Conservation (phyloP, 495 filamentous ascomycete species). For the Podospora pseudoanserina region DNA sequence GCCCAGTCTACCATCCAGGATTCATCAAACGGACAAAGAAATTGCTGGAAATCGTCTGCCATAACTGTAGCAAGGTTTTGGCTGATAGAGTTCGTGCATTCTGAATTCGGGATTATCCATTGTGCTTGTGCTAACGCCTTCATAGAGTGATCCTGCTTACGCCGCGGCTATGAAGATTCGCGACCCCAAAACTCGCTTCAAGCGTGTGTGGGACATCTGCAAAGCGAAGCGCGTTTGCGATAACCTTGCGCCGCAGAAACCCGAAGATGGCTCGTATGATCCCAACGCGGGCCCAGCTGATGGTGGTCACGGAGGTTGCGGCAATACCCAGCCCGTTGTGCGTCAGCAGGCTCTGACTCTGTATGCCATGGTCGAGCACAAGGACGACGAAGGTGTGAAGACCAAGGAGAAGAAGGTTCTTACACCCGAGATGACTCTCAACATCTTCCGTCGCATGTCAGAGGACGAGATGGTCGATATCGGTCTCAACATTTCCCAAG, state of each 20-base stretch:
- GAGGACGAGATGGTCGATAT: conserved; percentile 77
- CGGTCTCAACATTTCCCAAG: conserved; percentile 88
- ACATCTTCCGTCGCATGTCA: conserved; percentile 79
- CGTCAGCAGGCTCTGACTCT: conserved; percentile 80
- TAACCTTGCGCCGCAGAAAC: conserved; percentile 62
- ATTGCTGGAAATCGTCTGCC: conserved; percentile 94
- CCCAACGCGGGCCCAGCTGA: conserved; percentile 42
- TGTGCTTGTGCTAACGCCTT: conserved; percentile 58
- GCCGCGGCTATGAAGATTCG: conserved; percentile 72
- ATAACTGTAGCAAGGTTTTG: conserved; percentile 94
- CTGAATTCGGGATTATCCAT: conserved; percentile 39
- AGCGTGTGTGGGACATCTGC: conserved; percentile 80
- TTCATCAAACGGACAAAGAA: conserved; percentile 98
- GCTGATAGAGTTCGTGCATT: conserved; percentile 85
- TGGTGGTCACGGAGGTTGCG: conserved; percentile 79
- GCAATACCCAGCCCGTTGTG: conserved; percentile 83
- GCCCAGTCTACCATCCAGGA: conserved; percentile 90
- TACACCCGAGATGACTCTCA: conserved; percentile 76
- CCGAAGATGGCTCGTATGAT: conserved; percentile 49
- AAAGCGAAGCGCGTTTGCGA: conserved; percentile 83
- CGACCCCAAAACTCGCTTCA: conserved; percentile 91
- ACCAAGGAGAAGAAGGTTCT: conserved; percentile 79
- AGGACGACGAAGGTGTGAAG: conserved; percentile 75
- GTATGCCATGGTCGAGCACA: conserved; percentile 46
- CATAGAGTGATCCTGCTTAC: conserved; percentile 78